phyloP scores from a whole-genome alignment of 805 yeast genomes.

The Lachancea waltii region DNA sequence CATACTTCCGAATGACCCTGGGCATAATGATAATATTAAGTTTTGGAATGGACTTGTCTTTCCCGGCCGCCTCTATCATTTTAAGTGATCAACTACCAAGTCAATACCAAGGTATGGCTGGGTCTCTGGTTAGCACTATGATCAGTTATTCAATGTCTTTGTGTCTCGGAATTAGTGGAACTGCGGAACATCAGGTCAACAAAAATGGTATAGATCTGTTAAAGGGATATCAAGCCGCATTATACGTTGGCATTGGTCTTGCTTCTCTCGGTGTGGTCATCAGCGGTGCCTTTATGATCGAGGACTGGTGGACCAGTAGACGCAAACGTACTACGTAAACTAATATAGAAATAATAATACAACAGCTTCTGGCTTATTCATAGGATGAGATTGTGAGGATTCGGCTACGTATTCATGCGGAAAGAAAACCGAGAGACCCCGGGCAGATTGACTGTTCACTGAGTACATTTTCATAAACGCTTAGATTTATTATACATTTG shows the following conservation, averaged over 20 bases:
- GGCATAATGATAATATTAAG: constrained; percentile 50
- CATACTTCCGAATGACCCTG: constrained; percentile 52
- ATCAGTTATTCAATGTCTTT: constrained; percentile 66
- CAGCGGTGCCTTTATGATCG: constrained; percentile 12
- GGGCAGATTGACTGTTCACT: too few species aligned
- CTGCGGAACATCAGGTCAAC: constrained; percentile 45
- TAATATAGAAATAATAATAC: background rate
- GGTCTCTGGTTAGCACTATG: constrained; percentile 63
- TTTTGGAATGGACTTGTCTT: constrained; percentile 75
- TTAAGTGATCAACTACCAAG: constrained; percentile 53
- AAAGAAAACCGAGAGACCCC: too few species aligned
- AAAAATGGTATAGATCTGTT: constrained; percentile 26
- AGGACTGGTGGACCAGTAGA: constrained; percentile 2
- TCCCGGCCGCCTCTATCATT: constrained; percentile 66
- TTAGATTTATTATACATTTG: too few species aligned
- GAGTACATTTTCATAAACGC: too few species aligned
- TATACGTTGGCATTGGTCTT: constrained; percentile 56
- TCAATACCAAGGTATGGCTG: constrained; percentile 71
- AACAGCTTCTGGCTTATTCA: too few species aligned
- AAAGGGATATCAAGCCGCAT: constrained; percentile 49
- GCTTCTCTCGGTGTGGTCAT: constrained; percentile 29
- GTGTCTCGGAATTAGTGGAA: constrained; percentile 66
- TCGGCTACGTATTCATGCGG: too few species aligned
- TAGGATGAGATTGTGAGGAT: too few species aligned
- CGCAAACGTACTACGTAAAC: background rate